Percentiles rank a stretch among this genome's conserved stretches.
These are phyloP conservation scores for Coemansia sp. DNA, from an alignment of 371 early-diverging fungal species.

Conservation along the genomic window DNA sequence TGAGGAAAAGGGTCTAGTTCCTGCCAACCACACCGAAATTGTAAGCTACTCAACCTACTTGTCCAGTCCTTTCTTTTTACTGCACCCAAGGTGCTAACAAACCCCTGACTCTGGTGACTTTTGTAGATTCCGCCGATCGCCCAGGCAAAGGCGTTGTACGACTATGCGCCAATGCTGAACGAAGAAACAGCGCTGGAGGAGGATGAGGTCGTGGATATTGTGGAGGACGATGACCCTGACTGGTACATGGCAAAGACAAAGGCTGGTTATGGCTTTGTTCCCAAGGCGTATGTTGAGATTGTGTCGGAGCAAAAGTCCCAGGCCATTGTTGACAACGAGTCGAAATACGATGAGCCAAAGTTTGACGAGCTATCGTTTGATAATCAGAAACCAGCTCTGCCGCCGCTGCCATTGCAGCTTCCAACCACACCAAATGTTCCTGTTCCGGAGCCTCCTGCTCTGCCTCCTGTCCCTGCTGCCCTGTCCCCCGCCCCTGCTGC, in stretches of 20 bases:
- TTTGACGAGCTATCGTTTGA: background rate
- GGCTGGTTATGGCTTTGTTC: constrained; percentile 70
- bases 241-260: constrained; percentile 72
- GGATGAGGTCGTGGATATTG: constrained; percentile 69
- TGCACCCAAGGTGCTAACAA: background rate
- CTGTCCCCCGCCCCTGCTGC: background rate
- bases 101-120: background rate
- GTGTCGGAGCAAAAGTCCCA: constrained; percentile 3
- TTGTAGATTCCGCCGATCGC: constrained; percentile 54
- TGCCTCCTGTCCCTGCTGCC: background rate
- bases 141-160: constrained; percentile 70
- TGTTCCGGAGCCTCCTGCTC: background rate
- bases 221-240: constrained; percentile 76
- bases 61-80: background rate
- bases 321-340: background rate
- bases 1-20: constrained; percentile 68
- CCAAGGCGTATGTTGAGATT: constrained; percentile 73
- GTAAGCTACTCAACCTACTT: constrained; percentile 52
- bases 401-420: constrained; percentile 6
- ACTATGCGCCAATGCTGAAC: constrained; percentile 73
- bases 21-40: constrained; percentile 71
- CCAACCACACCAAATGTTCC: background rate
- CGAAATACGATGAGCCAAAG: background rate
- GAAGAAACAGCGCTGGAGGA: constrained; percentile 78
- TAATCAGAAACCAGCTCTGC: constrained; percentile 2